These are phyloP conservation scores for Aspergillus udagawae DNA, from an alignment of 2,329 filamentous ascomycete genomes.

Conservation along the genomic window DNA sequence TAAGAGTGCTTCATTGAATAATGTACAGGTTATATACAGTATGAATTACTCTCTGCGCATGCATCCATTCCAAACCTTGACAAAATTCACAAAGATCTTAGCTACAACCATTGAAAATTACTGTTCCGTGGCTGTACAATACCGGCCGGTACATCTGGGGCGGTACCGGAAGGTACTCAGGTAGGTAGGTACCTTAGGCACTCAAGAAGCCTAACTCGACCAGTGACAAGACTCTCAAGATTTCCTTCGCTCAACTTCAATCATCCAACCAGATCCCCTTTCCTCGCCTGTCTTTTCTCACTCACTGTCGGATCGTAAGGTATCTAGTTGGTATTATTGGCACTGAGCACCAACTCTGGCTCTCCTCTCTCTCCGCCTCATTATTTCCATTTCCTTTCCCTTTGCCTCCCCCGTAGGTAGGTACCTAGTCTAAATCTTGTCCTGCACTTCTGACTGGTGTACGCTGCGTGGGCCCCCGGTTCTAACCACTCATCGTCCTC, in stretches of 20 bases:
- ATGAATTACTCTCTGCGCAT: too few relatives aligned
- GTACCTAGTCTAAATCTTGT: constrained; percentile 1
- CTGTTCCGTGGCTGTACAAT: neutral
- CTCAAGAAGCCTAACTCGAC: neutral
- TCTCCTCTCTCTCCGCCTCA: constrained; percentile 9
- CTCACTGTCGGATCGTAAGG: neutral
- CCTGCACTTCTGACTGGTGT: constrained; percentile 5
- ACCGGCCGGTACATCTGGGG: neutral
- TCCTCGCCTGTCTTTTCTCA: neutral
- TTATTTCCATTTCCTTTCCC: constrained; percentile 13
- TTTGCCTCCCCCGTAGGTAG: constrained; percentile 8
- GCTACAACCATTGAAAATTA: neutral
- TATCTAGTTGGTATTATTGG: neutral
- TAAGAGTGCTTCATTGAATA: neutral
- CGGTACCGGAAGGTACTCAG: neutral
- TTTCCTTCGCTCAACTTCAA: neutral
- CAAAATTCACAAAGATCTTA: too few relatives aligned
- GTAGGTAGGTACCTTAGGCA: neutral
- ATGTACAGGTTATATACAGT: neutral
- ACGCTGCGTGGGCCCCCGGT: constrained; percentile 8
- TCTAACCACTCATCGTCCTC: constrained; percentile 13
- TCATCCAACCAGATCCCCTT: neutral
- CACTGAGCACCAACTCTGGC: constrained; percentile 1
- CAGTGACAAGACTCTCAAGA: neutral
- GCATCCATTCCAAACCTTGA: too few relatives aligned